A percentile compares a stretch with the other conserved stretches of the same genome.
Evolutionary conservation across 768 basidiomycete genomes (phyloP).

Genomic region (Tulasnella sp.): DNA sequence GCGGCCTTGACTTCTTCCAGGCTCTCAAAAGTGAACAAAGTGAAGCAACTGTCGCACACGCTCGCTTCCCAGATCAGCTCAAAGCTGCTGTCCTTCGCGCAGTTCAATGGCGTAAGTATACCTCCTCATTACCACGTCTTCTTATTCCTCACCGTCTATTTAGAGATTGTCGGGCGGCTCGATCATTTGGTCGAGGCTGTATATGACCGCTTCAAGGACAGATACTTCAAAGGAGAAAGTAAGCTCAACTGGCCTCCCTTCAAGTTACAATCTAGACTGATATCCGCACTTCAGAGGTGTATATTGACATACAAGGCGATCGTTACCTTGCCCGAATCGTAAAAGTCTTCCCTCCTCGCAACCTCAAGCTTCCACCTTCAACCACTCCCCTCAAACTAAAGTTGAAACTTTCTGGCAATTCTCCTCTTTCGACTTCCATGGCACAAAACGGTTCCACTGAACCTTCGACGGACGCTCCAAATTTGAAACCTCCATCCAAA

Average conservation of each 20-base stretch:
- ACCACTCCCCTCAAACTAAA: conserved; percentile 4
- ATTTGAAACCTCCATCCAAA: conserved; percentile 10
- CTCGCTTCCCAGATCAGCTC: conserved; percentile 82
- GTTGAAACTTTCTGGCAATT: conserved; percentile 1
- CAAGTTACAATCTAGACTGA: conserved; percentile 14
- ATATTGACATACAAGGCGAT: conserved; percentile 75
- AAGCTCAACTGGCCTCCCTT: conserved; percentile 27
- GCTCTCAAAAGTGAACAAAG: conserved; percentile 83
- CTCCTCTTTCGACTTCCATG: not conserved
- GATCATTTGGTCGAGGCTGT: conserved; percentile 92
- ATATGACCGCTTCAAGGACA: conserved; percentile 90
- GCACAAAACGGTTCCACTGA: not conserved
- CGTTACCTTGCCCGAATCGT: conserved; percentile 71
- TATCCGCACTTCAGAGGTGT: conserved; percentile 43
- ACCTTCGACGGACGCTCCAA: not conserved
- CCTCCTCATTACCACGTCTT: conserved; percentile 5
- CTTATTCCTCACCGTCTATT: not conserved
- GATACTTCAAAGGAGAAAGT: conserved; percentile 89
- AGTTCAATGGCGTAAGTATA: conserved; percentile 89
- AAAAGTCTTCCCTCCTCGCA: conserved; percentile 48
- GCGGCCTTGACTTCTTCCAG: conserved; percentile 85
- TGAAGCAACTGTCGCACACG: conserved; percentile 80
- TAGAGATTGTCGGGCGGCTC: conserved; percentile 92
- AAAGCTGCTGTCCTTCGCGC: conserved; percentile 83
- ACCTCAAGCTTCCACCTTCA: not conserved